Evolutionary conservation across 169 alveolate genomes (phyloP), one percentile per base, ranked within the genome.

Genomic region (Fabrea salina): DNA sequence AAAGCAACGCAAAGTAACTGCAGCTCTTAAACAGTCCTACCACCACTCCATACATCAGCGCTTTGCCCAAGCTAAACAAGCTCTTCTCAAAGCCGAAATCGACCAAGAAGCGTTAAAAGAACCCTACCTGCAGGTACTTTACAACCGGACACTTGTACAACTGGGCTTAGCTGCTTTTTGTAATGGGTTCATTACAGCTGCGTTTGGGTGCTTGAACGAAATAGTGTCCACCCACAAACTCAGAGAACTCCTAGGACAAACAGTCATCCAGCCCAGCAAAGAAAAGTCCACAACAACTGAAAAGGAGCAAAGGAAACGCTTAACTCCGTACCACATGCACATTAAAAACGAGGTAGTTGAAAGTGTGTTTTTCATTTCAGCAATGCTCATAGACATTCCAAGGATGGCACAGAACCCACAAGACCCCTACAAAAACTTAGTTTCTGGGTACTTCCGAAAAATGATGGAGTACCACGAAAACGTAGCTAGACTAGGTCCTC

Each of bases 151-250:
- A 77, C 80, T 96, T 50, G 99, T 97, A 0, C 99, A 96, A 87
- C 85, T 97, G 75, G 99, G 99, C 3, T 89, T 98, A 40, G 91
- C 99, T 66, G 99, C 99, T 27, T 98, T 97, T 93, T 90, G 99
- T 51, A 85, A 87, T 80, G 99, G 99, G 0, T 85, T 88, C 64
- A 92, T 97, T 76, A 89, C 91, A 58, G 99, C 95, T 79, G 95
- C 98, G 27, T 97, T 93, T 79, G 80, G 71, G 44, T 91, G 95
- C 80, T 86, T 97, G 22, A 92, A 95, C 78, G 99, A 97, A 66
- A 91, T 96, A 13, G 93, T 98, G 79, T 84, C 97, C 39, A 97
- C 96, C 53, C 92, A 90, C 59, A 89, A 97, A 61, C 94, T 95
- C 81, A 95, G 95, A 89, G 99, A 98, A 83, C 89, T 97, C 77